Conservation (phyloP, 1,139 yeast species). For the Suhomyces terraborum region DNA sequence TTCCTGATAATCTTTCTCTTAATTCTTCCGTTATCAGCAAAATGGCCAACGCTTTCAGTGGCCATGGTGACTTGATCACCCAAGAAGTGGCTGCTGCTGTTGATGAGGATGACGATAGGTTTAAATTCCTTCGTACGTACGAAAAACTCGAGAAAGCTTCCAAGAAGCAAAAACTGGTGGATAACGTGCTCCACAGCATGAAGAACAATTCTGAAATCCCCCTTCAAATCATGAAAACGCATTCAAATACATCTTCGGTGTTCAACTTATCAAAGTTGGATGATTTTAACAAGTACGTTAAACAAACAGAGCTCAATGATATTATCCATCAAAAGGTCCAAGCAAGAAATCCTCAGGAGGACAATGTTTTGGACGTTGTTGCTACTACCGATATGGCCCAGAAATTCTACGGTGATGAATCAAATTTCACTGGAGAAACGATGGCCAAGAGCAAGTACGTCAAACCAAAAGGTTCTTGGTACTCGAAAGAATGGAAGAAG, state of each 20-base stretch:
- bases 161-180: constrained; percentile 15
- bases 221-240: constrained; percentile 24
- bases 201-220: constrained; percentile 28
- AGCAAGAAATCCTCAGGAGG: constrained; percentile 12
- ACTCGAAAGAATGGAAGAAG: constrained; percentile 15
- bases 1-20: constrained; percentile 21
- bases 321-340: constrained; percentile 27
- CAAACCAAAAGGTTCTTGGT: constrained; percentile 19
- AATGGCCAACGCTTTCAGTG: constrained; percentile 20
- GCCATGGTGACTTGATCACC: constrained; percentile 10
- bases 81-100: constrained; percentile 11
- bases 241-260: constrained; percentile 27
- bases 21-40: constrained; percentile 32
- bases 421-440: constrained; percentile 19
- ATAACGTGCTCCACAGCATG: constrained; percentile 18
- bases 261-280: constrained; percentile 40
- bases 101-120: constrained; percentile 31
- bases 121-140: constrained; percentile 34
- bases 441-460: constrained; percentile 6
- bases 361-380: constrained; percentile 34
- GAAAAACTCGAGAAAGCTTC: constrained; percentile 21
- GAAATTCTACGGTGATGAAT: constrained; percentile 31
- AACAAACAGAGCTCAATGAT: constrained; percentile 41
- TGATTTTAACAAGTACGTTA: constrained; percentile 40
- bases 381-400: constrained; percentile 31